phyloP scores from a whole-genome alignment of 495 filamentous ascomycete species.

The Penicillium antarcticum region DNA sequence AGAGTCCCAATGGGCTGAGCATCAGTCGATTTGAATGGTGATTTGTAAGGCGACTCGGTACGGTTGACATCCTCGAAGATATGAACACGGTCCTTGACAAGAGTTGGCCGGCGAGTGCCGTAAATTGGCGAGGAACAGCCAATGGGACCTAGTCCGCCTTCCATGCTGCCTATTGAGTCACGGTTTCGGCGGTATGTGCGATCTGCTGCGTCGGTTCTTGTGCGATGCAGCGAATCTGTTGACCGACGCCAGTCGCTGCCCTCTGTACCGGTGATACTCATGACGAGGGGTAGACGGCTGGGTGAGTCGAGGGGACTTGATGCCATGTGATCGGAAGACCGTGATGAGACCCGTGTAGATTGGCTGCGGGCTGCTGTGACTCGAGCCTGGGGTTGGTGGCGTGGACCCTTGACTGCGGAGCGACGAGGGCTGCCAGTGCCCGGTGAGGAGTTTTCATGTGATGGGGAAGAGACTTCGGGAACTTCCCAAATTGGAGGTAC shows the following conservation, averaged over 20 bases:
- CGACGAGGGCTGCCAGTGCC: conserved; percentile 34
- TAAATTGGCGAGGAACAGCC: background rate
- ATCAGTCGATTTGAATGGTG: conserved; percentile 7
- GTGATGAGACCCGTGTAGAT: conserved; percentile 13
- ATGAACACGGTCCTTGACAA: conserved; percentile 27
- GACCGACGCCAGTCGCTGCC: conserved; percentile 26
- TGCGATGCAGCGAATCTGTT: conserved; percentile 15
- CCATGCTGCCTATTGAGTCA: conserved; percentile 8
- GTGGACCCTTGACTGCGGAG: conserved; percentile 36
- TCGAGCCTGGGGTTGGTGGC: conserved; percentile 33
- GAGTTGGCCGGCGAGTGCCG: background rate
- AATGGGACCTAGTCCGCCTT: conserved; percentile 4
- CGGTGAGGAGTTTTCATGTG: conserved; percentile 19
- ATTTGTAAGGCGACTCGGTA: background rate
- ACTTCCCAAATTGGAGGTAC: conserved; percentile 27
- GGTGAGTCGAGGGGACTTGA: conserved; percentile 11
- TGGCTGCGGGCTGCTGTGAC: conserved; percentile 18
- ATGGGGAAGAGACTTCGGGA: conserved; percentile 21
- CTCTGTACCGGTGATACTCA: conserved; percentile 23
- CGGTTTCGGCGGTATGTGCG: conserved; percentile 1
- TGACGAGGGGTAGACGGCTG: conserved; percentile 6
- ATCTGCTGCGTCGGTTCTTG: conserved; percentile 12
- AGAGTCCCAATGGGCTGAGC: conserved; percentile 8
- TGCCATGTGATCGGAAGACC: conserved; percentile 9
- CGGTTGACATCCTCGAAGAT: conserved; percentile 39